Evolutionary conservation across 306 rosid species (phyloP), one percentile per base, ranked within the genome.

Genomic region (Astragalus glycyphyllos): DNA sequence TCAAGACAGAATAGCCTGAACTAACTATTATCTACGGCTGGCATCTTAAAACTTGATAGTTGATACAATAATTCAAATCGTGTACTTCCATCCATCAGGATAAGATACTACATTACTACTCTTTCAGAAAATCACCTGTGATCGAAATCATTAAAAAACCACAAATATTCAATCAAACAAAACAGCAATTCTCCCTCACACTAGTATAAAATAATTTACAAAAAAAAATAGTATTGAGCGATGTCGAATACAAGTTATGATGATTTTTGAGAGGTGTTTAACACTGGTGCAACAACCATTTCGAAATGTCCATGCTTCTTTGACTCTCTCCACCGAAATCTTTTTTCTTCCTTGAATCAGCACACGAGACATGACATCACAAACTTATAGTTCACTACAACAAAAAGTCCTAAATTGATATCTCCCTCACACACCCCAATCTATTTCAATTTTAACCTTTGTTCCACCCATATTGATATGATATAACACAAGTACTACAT

Each of bases 1-100:
- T 56, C 68, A 32, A 62, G 38, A 51, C 47, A 41, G 71, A 63
- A 74, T 11, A 51, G 11, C 63, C 54, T 62, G 37, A 61, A 64
- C 58, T 41, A 56, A 54, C 31, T 74, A 46, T 42, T 42, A 16
- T 10, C n/a, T 42, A 31, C 11, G 37, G 49, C 29, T 57, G 12
- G 44, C 67, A 44, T 50, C 37, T 45, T 9, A 56, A 66, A 47
- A 66, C 17, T 48, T 8, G 3, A 31, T 45, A 66, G 12, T 48
- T 8, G 3, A 31, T 45, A 66, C 51, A 66, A n/a, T 46, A 49
- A 16, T 72, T 16, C 68, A 72, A 59, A 57, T n/a, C 47, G 16
- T 35, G 41, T 8, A 37, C 42, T 15, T 55, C 14, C 40, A 56
- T 8, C 3, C 11, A 47, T n/a, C 3, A 65, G 53, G 55, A 55